Evolutionary conservation across 345 rosid genomes (phyloP).

Genomic region (Euphorbia peplus): DNA sequence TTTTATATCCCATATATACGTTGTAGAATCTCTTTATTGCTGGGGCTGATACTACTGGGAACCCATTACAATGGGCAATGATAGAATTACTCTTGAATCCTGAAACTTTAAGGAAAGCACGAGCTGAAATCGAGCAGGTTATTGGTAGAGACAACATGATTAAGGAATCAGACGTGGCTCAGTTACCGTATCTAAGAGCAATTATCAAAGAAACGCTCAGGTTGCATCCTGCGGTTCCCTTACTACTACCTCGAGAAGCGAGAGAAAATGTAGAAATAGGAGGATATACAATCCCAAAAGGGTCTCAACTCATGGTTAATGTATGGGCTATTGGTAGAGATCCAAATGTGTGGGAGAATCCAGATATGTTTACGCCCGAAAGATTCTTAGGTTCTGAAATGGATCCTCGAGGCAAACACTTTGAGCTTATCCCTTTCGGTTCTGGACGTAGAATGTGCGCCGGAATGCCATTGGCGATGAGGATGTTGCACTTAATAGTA

Average conservation of each 20-base stretch:
- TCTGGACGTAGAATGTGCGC: background rate
- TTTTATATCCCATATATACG: too few relatives aligned
- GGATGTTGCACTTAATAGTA: slow-evolving; percentile 9
- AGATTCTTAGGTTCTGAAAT: slow-evolving; percentile 1
- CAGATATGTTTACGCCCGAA: too few relatives aligned
- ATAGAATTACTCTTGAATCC: slow-evolving; percentile 18
- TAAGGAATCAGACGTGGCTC: too few relatives aligned
- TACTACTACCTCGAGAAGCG: slow-evolving; percentile 39
- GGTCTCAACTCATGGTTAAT: too few relatives aligned
- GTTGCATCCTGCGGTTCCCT: slow-evolving; percentile 40
- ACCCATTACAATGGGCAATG: slow-evolving; percentile 56
- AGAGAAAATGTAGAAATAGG: slow-evolving; percentile 24
- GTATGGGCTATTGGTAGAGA: too few relatives aligned
- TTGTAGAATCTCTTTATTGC: background rate
- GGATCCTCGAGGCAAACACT: slow-evolving; percentile 2
- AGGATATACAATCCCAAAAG: too few relatives aligned
- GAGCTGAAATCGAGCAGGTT: too few relatives aligned
- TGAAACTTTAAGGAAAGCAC: too few relatives aligned
- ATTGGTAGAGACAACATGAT: slow-evolving; percentile 28
- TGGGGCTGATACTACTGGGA: slow-evolving; percentile 41
- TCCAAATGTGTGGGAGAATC: too few relatives aligned
- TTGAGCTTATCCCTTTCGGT: slow-evolving; percentile 9
- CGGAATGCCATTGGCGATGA: slow-evolving; percentile 5
- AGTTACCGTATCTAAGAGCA: too few relatives aligned
- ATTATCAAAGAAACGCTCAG: too few relatives aligned